Evolutionary conservation across 2,329 filamentous ascomycete genomes (phyloP).

Genomic region (Dactylella cylindrospora): DNA sequence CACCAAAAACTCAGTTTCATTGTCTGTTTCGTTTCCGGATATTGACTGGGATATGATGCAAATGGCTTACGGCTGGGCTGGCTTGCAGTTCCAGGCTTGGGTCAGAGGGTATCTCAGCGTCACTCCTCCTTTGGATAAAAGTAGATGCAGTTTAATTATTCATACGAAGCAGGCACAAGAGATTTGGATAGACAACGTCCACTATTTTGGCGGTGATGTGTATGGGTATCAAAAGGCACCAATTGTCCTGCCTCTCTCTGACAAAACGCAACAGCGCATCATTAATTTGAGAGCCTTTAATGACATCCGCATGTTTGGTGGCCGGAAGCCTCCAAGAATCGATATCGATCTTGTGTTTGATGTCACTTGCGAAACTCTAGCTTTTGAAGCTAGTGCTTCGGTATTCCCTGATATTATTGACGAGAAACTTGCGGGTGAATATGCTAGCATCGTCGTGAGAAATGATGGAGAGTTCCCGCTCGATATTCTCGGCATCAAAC

Average conservation of each 20-base stretch:
- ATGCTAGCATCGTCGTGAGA: constrained; percentile 57
- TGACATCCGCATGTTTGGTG: constrained; percentile 62
- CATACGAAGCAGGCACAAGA: constrained; percentile 58
- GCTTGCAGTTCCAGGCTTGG: constrained; percentile 63
- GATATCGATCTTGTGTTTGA: constrained; percentile 53
- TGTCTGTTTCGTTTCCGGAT: constrained; percentile 46
- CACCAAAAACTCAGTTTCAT: neutral
- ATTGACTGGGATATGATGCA: constrained; percentile 60
- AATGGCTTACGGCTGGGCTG: constrained; percentile 62
- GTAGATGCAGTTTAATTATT: constrained; percentile 47
- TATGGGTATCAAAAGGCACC: constrained; percentile 59
- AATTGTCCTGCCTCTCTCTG: constrained; percentile 55
- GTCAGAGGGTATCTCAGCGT: constrained; percentile 53
- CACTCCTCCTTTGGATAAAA: constrained; percentile 50
- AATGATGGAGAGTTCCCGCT: constrained; percentile 54
- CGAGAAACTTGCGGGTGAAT: constrained; percentile 55
- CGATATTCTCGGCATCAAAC: constrained; percentile 50
- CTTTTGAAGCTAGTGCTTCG: constrained; percentile 51
- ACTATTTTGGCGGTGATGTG: constrained; percentile 62
- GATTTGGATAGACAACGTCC: constrained; percentile 57
- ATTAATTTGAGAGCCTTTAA: constrained; percentile 60
- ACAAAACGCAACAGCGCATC: constrained; percentile 56
- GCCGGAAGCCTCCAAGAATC: constrained; percentile 56
- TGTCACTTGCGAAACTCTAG: constrained; percentile 48
- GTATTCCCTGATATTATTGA: constrained; percentile 59